Evolutionary conservation across 805 yeast genomes (phyloP).

Genomic region (Candida maris): DNA sequence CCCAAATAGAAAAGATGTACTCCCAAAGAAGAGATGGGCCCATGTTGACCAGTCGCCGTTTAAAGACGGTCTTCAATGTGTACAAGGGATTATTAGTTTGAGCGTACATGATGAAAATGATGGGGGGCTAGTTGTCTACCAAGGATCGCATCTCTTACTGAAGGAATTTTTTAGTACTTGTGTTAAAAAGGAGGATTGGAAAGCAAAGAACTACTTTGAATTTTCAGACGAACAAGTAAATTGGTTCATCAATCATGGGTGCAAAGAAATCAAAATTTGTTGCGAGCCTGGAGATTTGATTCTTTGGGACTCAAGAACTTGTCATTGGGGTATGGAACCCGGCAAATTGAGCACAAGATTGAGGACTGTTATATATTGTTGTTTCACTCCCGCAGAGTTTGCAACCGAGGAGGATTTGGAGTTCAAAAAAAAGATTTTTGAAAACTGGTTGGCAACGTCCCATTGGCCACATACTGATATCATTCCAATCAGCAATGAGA

Average conservation of each 20-base stretch:
- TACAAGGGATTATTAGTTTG: slow-evolving; percentile 33
- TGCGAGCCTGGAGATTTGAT: slow-evolving; percentile 35
- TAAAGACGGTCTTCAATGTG: slow-evolving; percentile 29
- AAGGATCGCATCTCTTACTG: slow-evolving; percentile 21
- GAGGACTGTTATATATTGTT: slow-evolving; percentile 29
- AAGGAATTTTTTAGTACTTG: slow-evolving; percentile 27
- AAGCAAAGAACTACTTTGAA: slow-evolving; percentile 15
- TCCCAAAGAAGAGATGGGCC: slow-evolving; percentile 25
- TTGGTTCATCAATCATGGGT: slow-evolving; percentile 29
- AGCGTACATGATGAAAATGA: slow-evolving; percentile 24
- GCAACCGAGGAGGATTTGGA: slow-evolving; percentile 26
- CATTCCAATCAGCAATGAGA: no score
- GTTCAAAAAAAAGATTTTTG: slow-evolving; percentile 22
- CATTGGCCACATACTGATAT: slow-evolving; percentile 34
- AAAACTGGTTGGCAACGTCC: slow-evolving; percentile 26
- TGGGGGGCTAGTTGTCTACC: slow-evolving; percentile 32
- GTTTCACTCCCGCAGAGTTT: slow-evolving; percentile 33
- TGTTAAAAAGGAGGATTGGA: slow-evolving; percentile 22
- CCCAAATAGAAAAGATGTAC: slow-evolving; percentile 23
- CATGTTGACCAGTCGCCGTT: slow-evolving; percentile 35
- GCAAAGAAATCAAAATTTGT: slow-evolving; percentile 27
- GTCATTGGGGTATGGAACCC: slow-evolving; percentile 32
- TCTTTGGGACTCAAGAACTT: slow-evolving; percentile 34
- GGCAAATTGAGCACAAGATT: slow-evolving; percentile 22
- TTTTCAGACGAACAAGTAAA: slow-evolving; percentile 21